Evolutionary conservation across 129 eudicot species (phyloP).

Genomic region (Flaveria linearis): DNA sequence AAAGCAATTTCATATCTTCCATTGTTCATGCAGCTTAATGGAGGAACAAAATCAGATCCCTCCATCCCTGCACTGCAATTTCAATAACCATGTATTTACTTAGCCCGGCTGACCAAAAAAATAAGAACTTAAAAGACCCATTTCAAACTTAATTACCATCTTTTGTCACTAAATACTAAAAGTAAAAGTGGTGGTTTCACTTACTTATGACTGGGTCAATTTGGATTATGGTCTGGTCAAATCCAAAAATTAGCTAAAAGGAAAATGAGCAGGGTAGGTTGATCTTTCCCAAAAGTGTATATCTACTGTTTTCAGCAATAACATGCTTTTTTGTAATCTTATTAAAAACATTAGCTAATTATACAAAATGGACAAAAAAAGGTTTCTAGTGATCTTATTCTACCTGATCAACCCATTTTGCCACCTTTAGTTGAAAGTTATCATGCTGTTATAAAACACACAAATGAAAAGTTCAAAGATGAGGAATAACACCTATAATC

Average conservation of each 20-base stretch:
- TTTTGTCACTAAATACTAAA: neutral
- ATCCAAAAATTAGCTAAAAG: neutral
- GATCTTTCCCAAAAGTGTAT: neutral
- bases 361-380: neutral
- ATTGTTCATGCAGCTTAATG: conserved; percentile 51
- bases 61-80: conserved; percentile 97
- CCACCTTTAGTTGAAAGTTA: neutral
- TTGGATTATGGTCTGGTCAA: neutral
- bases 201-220: neutral
- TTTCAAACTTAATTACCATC: conserved; percentile 1
- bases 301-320: neutral
- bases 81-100: conserved; percentile 32
- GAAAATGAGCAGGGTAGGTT: neutral
- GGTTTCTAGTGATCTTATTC: neutral
- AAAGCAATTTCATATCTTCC: conserved; percentile 97
- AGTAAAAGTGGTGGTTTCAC: neutral
- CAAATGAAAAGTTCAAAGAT: neutral
- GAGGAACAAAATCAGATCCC: conserved; percentile 72
- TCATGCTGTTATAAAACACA: neutral
- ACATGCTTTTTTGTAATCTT: neutral
- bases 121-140: neutral
- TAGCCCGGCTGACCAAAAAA: conserved; percentile 20
- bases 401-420: neutral
- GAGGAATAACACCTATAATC: conserved; percentile 73
- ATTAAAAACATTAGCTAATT: neutral